These are phyloP conservation scores for Aureobasidium sp. DNA, from an alignment of 2,329 filamentous ascomycete genomes.

Conservation along the genomic window DNA sequence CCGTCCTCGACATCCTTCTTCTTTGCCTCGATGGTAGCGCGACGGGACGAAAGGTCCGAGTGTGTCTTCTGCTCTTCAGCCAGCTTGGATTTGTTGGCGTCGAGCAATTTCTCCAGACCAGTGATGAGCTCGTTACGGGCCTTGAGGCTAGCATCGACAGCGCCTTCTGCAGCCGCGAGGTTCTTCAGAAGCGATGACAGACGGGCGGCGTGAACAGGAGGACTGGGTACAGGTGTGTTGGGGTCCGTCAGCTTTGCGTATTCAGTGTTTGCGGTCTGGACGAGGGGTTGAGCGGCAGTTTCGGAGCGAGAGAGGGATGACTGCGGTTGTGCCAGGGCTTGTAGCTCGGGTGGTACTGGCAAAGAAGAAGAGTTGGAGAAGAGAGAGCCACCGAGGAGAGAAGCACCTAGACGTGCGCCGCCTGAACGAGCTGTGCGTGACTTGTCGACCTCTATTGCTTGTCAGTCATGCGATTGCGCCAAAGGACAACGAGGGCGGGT, in stretches of 20 bases:
- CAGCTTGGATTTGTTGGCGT: slow-evolving; percentile 62
- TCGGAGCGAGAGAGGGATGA: slow-evolving; percentile 66
- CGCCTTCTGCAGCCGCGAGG: slow-evolving; percentile 78
- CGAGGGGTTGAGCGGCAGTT: slow-evolving; percentile 56
- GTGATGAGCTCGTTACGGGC: slow-evolving; percentile 69
- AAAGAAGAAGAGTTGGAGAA: slow-evolving; percentile 49
- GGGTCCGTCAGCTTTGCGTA: slow-evolving; percentile 77
- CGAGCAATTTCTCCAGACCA: slow-evolving; percentile 74
- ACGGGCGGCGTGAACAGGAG: slow-evolving; percentile 84
- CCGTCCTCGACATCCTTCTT: slow-evolving; percentile 84
- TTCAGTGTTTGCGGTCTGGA: slow-evolving; percentile 67
- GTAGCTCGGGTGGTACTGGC: slow-evolving; percentile 66
- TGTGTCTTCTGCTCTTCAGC: slow-evolving; percentile 60
- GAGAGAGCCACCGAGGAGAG: slow-evolving; percentile 55
- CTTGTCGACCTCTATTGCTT: slow-evolving; percentile 45
- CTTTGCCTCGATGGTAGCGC: slow-evolving; percentile 65
- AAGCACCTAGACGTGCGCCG: slow-evolving; percentile 21
- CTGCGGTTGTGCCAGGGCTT: slow-evolving; percentile 65
- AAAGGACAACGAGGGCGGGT: slow-evolving; percentile 23
- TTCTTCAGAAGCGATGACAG: slow-evolving; percentile 84
- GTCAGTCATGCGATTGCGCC: neutral
- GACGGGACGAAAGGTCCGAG: slow-evolving; percentile 57
- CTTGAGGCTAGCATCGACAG: slow-evolving; percentile 82
- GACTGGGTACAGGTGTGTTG: slow-evolving; percentile 58
- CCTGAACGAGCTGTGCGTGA: slow-evolving; percentile 20